Evolutionary conservation across 2,329 filamentous ascomycete species (phyloP).

Genomic region (Hypocreales sp.): DNA sequence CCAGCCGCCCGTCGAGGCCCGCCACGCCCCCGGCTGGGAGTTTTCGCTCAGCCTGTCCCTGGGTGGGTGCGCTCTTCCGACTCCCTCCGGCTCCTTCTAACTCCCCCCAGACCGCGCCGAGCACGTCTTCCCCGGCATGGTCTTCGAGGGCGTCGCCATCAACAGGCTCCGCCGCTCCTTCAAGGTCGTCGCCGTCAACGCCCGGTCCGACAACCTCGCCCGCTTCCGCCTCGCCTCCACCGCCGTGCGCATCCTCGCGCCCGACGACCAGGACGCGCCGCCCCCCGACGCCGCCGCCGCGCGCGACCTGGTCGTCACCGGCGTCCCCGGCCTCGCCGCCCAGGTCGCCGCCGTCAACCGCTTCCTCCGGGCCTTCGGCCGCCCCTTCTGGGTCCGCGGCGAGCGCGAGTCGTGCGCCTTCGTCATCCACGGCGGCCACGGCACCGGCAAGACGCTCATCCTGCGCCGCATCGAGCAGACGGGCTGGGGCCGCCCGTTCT

Average conservation of each 20-base stretch:
- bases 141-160: conserved; percentile 43
- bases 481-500: conserved; percentile 56
- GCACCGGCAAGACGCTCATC: conserved; percentile 72
- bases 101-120: conserved; percentile 40
- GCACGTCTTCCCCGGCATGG: conserved; percentile 52
- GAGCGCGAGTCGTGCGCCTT: conserved; percentile 37
- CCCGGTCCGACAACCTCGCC: conserved; percentile 25
- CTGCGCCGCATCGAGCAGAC: conserved; percentile 51
- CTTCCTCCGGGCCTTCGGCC: conserved; percentile 42
- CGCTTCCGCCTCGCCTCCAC: conserved; percentile 24
- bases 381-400: conserved; percentile 12
- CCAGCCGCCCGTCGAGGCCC: conserved; percentile 3
- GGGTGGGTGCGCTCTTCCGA: too few species aligned
- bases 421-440: conserved; percentile 65
- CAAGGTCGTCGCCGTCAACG: conserved; percentile 39
- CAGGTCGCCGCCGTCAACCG: conserved; percentile 53
- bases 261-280: conserved; percentile 10
- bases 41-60: conserved; percentile 16
- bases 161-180: conserved; percentile 28
- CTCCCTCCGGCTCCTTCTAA: too few species aligned
- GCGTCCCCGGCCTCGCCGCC: conserved; percentile 51
- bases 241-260: conserved; percentile 19
- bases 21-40: conserved; percentile 21
- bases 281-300: conserved; percentile 5
- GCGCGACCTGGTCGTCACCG: conserved; percentile 28